A percentile compares a stretch with the other conserved stretches of the same genome.
phyloP scores from a whole-genome alignment of 2,329 filamentous ascomycete species.

The Apiospora saccharicola region DNA sequence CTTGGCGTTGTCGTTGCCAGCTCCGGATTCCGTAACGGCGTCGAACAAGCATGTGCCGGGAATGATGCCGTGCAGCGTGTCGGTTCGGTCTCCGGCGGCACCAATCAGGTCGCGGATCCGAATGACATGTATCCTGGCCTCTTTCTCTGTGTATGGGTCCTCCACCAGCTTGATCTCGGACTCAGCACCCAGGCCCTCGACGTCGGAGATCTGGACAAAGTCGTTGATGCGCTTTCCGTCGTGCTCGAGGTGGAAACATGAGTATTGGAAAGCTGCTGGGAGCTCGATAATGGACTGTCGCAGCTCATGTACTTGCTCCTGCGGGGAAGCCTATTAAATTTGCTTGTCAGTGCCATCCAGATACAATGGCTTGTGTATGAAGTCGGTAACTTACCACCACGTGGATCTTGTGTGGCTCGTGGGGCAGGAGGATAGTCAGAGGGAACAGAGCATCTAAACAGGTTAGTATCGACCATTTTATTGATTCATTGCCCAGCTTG shows the following conservation, averaged over 20 bases:
- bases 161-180: conserved; percentile 85
- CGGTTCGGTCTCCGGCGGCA: conserved; percentile 86
- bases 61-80: conserved; percentile 84
- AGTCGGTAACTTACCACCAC: conserved; percentile 72
- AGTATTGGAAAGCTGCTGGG: conserved; percentile 93
- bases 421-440: conserved; percentile 82
- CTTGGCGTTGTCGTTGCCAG: conserved; percentile 47
- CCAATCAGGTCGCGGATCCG: conserved; percentile 92
- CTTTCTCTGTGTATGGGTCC: conserved; percentile 98
- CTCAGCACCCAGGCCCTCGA: conserved; percentile 77
- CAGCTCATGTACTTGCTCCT: conserved; percentile 97
- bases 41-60: conserved; percentile 90
- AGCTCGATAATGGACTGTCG: conserved; percentile 95
- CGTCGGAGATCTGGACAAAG: conserved; percentile 89
- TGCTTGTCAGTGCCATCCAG: background rate
- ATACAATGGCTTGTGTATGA: conserved; percentile 24
- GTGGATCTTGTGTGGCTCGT: conserved; percentile 79
- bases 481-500: background rate
- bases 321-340: conserved; percentile 75
- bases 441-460: conserved; percentile 56
- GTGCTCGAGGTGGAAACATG: conserved; percentile 97
- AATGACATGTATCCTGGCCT: conserved; percentile 93
- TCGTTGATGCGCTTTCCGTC: conserved; percentile 92
- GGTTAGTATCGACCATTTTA: conserved; percentile 12
- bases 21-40: conserved; percentile 63